Percentiles rank a stretch among this genome's conserved stretches.
Evolutionary conservation across 352 stramenopile species (phyloP).

Genomic region (Phytopythium helicoides): DNA sequence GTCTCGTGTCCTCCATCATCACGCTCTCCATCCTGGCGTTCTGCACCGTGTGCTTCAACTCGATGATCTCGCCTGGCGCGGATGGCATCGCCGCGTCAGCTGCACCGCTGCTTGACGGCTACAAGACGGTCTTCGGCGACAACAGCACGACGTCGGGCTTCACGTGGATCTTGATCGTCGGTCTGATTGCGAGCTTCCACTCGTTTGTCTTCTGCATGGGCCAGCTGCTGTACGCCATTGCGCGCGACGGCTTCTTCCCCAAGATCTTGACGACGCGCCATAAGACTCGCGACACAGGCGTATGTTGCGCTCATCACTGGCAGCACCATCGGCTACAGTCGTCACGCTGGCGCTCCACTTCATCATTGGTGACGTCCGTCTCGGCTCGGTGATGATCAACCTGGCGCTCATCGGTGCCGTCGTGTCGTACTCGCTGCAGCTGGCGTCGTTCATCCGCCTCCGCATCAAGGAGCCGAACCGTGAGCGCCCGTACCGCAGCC

Average conservation of each 20-base stretch:
- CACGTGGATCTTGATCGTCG: slow-evolving; percentile 65
- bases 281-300: slow-evolving; percentile 40
- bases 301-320: slow-evolving; percentile 55
- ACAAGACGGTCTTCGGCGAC: slow-evolving; percentile 67
- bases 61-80: slow-evolving; percentile 53
- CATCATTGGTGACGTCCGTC: slow-evolving; percentile 50
- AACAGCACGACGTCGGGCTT: slow-evolving; percentile 65
- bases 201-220: slow-evolving; percentile 84
- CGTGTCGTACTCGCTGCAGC: slow-evolving; percentile 61
- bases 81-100: slow-evolving; percentile 34
- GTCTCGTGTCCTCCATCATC: slow-evolving; percentile 52
- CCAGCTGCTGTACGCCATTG: slow-evolving; percentile 60
- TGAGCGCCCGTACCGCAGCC: slow-evolving; percentile 43
- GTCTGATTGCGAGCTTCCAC: slow-evolving; percentile 65
- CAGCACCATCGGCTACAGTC: slow-evolving; percentile 37
- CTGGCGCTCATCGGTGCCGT: slow-evolving; percentile 62
- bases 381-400: slow-evolving; percentile 70
- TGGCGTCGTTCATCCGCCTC: slow-evolving; percentile 54
- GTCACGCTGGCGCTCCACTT: slow-evolving; percentile 54
- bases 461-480: slow-evolving; percentile 50
- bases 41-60: slow-evolving; percentile 65
- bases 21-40: slow-evolving; percentile 54
- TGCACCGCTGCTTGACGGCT: slow-evolving; percentile 55
- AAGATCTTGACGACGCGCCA: slow-evolving; percentile 44
- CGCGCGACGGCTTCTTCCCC: slow-evolving; percentile 57